Percentiles rank a stretch among this genome's conserved stretches.
These are phyloP conservation scores for Neonectria magnoliae DNA, from an alignment of 2,329 filamentous ascomycete genomes.

Conservation along the genomic window DNA sequence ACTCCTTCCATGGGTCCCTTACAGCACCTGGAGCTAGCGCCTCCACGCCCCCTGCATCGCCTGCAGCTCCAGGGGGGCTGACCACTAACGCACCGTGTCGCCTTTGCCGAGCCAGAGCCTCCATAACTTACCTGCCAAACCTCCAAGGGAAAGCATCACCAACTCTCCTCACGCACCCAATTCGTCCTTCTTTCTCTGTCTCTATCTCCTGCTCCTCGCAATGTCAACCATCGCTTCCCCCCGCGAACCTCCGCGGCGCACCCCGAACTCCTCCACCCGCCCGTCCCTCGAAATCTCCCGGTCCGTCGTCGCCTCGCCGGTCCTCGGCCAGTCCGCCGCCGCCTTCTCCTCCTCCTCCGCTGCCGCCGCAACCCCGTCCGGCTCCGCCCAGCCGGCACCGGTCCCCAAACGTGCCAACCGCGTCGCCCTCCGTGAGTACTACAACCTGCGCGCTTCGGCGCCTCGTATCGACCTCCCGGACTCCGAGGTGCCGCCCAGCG, in stretches of 20 bases:
- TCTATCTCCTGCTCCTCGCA: conserved; percentile 12
- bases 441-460: conserved; percentile 72
- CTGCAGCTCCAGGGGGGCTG: conserved; percentile 18
- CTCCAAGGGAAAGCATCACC: neutral
- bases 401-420: conserved; percentile 72
- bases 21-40: conserved; percentile 28
- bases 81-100: conserved; percentile 37
- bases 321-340: conserved; percentile 39
- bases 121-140: neutral
- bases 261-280: conserved; percentile 79
- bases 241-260: conserved; percentile 65
- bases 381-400: conserved; percentile 47
- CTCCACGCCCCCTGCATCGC: conserved; percentile 20
- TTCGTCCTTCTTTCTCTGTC: neutral
- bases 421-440: conserved; percentile 91
- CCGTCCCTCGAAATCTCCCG: conserved; percentile 75
- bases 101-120: neutral
- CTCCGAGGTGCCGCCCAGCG: conserved; percentile 70
- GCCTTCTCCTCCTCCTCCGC: conserved; percentile 22
- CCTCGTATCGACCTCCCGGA: conserved; percentile 56
- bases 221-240: conserved; percentile 75
- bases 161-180: neutral
- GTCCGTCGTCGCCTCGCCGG: conserved; percentile 67
- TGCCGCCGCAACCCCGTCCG: neutral
- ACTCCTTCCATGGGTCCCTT: neutral